These are phyloP conservation scores for Scutellaria minor DNA, from an alignment of 257 asterid species.

Conservation along the genomic window DNA sequence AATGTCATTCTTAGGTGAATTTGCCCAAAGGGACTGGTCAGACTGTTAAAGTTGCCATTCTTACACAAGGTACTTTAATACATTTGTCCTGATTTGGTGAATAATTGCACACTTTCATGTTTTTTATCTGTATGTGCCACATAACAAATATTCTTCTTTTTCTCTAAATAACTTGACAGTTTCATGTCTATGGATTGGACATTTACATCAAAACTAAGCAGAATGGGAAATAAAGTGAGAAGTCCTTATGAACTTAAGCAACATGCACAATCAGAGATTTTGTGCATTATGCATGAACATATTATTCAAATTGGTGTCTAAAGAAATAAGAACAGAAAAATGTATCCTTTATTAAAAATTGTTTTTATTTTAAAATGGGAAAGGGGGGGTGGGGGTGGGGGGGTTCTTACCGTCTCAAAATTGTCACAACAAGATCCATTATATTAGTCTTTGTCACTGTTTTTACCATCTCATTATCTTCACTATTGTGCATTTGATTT, in stretches of 20 bases:
- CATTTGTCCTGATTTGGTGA: slow-evolving; percentile 11
- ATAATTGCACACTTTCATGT: not conserved
- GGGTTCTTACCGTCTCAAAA: not conserved
- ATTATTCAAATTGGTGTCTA: too few relatives aligned
- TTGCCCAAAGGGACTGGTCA: slow-evolving; percentile 99
- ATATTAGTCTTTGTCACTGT: not conserved
- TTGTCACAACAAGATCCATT: not conserved
- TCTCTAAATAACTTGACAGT: not conserved
- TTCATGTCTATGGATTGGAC: too few relatives aligned
- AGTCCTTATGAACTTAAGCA: not conserved
- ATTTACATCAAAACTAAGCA: too few relatives aligned
- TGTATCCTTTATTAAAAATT: too few relatives aligned
- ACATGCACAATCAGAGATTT: not conserved
- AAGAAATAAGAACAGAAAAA: too few relatives aligned
- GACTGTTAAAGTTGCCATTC: slow-evolving; percentile 86
- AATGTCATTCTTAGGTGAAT: slow-evolving; percentile 62
- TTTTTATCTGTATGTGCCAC: not conserved
- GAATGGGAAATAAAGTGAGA: not conserved
- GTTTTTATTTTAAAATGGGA: too few relatives aligned
- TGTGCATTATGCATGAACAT: too few relatives aligned
- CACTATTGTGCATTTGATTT: slow-evolving; percentile 18
- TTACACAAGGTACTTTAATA: slow-evolving; percentile 79
- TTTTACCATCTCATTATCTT: slow-evolving; percentile 35
- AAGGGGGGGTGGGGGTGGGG: too few relatives aligned
- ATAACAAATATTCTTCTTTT: not conserved